These are phyloP conservation scores for Geranium rotundifolium DNA, from an alignment of 345 rosid species.

Conservation along the genomic window DNA sequence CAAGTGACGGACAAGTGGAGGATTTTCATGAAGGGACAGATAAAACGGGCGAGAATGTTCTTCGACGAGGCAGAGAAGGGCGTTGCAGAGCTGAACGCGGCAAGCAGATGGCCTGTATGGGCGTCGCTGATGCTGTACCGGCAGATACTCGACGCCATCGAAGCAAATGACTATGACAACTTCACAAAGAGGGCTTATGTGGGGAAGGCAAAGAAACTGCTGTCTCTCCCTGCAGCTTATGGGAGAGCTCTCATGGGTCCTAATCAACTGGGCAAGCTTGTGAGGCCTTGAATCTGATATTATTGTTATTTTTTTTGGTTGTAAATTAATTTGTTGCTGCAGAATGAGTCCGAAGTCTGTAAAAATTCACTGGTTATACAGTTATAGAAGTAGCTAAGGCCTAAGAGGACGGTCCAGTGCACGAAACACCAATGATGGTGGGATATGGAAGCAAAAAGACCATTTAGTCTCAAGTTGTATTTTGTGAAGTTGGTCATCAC, in stretches of 20 bases:
- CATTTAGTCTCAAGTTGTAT: background rate
- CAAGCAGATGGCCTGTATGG: constrained; percentile 48
- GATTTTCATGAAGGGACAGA: constrained; percentile 40
- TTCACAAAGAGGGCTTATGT: constrained; percentile 40
- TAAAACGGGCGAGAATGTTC: constrained; percentile 39
- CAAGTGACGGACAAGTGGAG: constrained; percentile 39
- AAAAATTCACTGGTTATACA: background rate
- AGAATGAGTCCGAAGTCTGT: no score
- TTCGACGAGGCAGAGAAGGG: constrained; percentile 45
- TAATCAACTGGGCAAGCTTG: background rate
- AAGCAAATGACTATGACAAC: constrained; percentile 41
- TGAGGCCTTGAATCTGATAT: background rate
- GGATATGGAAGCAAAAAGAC: background rate
- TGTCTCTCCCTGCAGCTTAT: constrained; percentile 28
- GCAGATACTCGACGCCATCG: constrained; percentile 40
- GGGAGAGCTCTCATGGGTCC: constrained; percentile 31
- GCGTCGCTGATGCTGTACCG: constrained; percentile 36
- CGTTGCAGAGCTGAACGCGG: constrained; percentile 26
- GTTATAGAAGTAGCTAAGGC: background rate
- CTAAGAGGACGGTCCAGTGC: background rate
- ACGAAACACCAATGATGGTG: background rate
- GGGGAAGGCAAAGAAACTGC: constrained; percentile 32
- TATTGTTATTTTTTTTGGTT: no score
- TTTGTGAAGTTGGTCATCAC: background rate
- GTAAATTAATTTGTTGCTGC: background rate